A percentile compares a stretch with the other conserved stretches of the same genome.
phyloP scores from a whole-genome alignment of 1,284 basidiomycete species.

The Waitea zeae region DNA sequence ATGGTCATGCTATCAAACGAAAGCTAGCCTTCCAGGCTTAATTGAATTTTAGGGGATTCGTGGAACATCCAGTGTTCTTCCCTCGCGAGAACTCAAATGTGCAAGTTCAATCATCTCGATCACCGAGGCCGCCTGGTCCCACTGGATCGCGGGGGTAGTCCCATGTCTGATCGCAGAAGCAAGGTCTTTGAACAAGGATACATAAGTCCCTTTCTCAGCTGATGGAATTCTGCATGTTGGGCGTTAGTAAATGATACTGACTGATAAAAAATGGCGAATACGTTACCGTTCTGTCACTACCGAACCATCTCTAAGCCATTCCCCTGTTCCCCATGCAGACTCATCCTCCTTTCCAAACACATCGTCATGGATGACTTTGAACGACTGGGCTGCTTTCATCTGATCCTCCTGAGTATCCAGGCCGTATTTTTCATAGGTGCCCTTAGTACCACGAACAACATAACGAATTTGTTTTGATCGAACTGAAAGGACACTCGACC shows the following conservation, averaged over 20 bases:
- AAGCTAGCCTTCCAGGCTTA: no score
- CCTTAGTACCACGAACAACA: conserved; percentile 49
- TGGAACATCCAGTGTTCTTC: conserved; percentile 24
- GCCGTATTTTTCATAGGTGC: conserved; percentile 60
- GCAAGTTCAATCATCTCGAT: conserved; percentile 64
- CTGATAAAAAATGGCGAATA: no score
- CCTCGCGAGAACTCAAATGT: conserved; percentile 42
- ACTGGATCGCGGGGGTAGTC: conserved; percentile 41
- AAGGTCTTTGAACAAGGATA: conserved; percentile 46
- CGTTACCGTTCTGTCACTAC: no score
- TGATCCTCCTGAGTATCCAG: conserved; percentile 68
- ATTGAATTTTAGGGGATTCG: no score
- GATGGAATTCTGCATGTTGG: conserved; percentile 65
- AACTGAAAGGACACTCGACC: conserved; percentile 53
- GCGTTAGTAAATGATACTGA: no score
- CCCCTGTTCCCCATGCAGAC: no score
- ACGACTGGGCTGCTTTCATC: conserved; percentile 33
- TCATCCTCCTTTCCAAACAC: conserved; percentile 29
- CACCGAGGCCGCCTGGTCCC: conserved; percentile 48
- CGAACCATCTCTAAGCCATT: no score
- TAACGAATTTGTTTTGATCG: conserved; percentile 52
- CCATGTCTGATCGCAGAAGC: conserved; percentile 40
- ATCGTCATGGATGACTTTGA: conserved; percentile 21
- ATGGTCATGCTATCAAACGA: no score
- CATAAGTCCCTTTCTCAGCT: conserved; percentile 36